phyloP scores from a whole-genome alignment of 1,284 basidiomycete species.

The Trametes polyzona region DNA sequence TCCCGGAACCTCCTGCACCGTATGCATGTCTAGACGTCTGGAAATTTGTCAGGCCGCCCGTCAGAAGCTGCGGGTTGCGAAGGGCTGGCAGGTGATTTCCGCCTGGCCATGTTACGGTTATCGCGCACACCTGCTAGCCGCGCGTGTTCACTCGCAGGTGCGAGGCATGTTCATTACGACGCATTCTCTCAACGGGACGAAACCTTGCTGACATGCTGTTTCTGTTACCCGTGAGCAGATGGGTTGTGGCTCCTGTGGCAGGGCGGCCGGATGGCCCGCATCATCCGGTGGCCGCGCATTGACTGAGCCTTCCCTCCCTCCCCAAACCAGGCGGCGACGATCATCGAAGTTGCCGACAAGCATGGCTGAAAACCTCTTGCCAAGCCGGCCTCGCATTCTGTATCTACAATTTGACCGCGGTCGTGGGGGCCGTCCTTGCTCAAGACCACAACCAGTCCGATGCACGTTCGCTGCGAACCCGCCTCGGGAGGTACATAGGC shows the following conservation, averaged over 20 bases:
- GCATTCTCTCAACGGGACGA: too few relatives aligned
- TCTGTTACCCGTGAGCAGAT: too few relatives aligned
- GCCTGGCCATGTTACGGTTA: too few relatives aligned
- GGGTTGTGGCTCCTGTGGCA: not conserved
- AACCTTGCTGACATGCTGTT: too few relatives aligned
- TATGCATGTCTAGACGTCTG: not conserved
- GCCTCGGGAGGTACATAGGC: not conserved
- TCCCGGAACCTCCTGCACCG: not conserved
- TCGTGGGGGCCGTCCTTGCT: not conserved
- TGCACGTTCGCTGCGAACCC: not conserved
- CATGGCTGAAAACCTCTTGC: not conserved
- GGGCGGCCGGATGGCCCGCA: not conserved
- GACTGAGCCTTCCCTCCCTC: not conserved
- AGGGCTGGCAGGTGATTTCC: too few relatives aligned
- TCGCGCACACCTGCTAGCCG: too few relatives aligned
- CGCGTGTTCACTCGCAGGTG: too few relatives aligned
- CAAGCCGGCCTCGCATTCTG: not conserved
- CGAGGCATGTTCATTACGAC: too few relatives aligned
- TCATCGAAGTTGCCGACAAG: slow-evolving; percentile 4
- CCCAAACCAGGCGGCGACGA: slow-evolving; percentile 7
- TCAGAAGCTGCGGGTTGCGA: too few relatives aligned
- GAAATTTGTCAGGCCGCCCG: too few relatives aligned
- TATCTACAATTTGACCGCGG: not conserved
- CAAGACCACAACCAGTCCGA: not conserved
- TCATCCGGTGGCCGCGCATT: not conserved